Base-by-base conservation (phyloP, 352 stramenopile genomes). In the Pythium rishiriense region DNA sequence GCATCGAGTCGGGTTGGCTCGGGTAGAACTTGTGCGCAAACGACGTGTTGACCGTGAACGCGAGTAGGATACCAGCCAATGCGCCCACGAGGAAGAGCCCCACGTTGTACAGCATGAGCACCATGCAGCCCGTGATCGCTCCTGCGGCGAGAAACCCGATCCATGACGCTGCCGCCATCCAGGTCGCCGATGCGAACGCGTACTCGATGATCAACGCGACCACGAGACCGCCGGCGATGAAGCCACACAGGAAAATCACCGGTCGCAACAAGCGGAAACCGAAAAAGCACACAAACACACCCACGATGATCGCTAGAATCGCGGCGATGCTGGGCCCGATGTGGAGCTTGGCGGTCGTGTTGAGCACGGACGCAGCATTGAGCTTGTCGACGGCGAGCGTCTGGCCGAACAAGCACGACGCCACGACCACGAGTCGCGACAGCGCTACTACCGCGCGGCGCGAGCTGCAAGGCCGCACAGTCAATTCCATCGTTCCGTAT, bases 31-130 rank as follows among this genome's bases (percentile, higher is more conserved):
- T 66, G 31, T 75, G 49, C 0, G 60, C 72, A 25, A 86, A 56
- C 48, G 78, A 85, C 19, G 75, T 77, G 63, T 81, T 79, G 41
- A 84, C n/a, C 31, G 73, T 73, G 65, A 83, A 84, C 42, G 75
- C 78, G 6, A 78, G 52, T 43, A 82, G 42, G 7, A 72, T 71
- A n/a, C 78, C 78, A 26, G 64, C 75, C 1, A 76, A 64, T 0
- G 72, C 75, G 19, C 78, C 78, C 35, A 77, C 63, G 28, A 81
- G 31, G 29, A 84, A 85, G 26, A 86, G 63, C 12, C 78, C 74
- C 3, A 75, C 69, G 46, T 70, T 80, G 72, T 86, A 86, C 3
- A 86, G 52, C 61, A 71, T 70, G 17, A 82, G 25, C 28, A 71
- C 69, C 43, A 84, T 60, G 12, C 53, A 66, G 5, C 69, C 75